Conservation (phyloP, 2,329 filamentous ascomycete species). For the Botrytis pseudocinerea region DNA sequence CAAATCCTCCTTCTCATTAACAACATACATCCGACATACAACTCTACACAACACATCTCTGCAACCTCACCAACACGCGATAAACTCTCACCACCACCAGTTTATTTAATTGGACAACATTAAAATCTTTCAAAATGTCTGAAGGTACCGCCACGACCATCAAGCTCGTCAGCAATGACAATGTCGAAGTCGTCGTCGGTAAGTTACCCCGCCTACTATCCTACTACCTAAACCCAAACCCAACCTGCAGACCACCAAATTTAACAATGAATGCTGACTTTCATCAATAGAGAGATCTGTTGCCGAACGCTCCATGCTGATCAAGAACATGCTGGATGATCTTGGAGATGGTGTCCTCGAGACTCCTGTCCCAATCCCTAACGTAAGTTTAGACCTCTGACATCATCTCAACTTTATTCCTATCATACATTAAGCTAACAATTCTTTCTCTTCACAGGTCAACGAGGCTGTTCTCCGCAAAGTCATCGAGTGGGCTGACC, state of each 20-base stretch:
- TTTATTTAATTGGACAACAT: not conserved
- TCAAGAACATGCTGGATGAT: conserved; percentile 98
- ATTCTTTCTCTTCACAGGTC: conserved; percentile 54
- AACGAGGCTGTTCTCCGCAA: conserved; percentile 93
- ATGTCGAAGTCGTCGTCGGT: conserved; percentile 52
- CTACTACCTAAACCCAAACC: conserved; percentile 1
- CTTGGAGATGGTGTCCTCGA: conserved; percentile 64
- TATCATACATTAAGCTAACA: conserved; percentile 19
- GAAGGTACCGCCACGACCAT: conserved; percentile 41
- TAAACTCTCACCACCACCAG: not conserved
- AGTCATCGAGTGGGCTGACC: conserved; percentile 96
- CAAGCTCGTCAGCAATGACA: conserved; percentile 53
- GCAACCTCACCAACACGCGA: not conserved
- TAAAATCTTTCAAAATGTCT: conserved; percentile 38
- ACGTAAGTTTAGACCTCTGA: conserved; percentile 52
- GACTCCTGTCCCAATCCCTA: conserved; percentile 73
- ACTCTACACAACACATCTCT: not conserved
- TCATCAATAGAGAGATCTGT: conserved; percentile 69
- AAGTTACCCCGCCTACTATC: conserved; percentile 38
- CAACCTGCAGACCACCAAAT: conserved; percentile 26
- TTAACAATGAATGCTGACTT: not conserved
- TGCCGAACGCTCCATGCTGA: conserved; percentile 87
- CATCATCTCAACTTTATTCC: not conserved
- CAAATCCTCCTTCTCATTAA: conserved; percentile 1
- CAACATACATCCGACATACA: conserved; percentile 11